These are phyloP conservation scores for Tetracentron sinense DNA, from an alignment of 164 flowering plant genomes.

Conservation along the genomic window DNA sequence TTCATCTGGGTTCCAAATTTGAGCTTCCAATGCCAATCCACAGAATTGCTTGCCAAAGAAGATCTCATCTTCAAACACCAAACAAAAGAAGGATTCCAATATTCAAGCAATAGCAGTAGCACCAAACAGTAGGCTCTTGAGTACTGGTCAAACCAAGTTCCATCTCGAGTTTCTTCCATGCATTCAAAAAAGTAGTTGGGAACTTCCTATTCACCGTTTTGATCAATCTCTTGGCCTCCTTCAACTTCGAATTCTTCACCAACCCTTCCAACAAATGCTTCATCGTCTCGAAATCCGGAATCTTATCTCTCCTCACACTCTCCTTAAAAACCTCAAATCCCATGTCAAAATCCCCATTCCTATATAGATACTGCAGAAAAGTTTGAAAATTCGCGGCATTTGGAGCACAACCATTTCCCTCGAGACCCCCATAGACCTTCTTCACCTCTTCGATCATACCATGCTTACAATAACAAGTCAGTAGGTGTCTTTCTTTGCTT, in stretches of 20 bases:
- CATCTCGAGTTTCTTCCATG: slow-evolving; percentile 63
- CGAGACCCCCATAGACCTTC: slow-evolving; percentile 53
- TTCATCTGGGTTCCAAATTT: too few species aligned
- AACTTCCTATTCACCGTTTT: slow-evolving; percentile 56
- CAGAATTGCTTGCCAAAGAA: too few species aligned
- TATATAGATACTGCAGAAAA: slow-evolving; percentile 42
- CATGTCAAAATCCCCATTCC: slow-evolving; percentile 35
- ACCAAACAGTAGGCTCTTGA: not conserved
- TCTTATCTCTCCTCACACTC: slow-evolving; percentile 52
- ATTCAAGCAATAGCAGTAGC: not conserved
- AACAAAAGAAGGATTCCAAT: too few species aligned
- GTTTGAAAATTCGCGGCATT: slow-evolving; percentile 77
- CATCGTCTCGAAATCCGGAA: slow-evolving; percentile 58
- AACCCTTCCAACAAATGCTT: slow-evolving; percentile 60
- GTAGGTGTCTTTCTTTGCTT: slow-evolving; percentile 23
- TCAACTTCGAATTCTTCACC: slow-evolving; percentile 39
- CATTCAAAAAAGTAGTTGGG: slow-evolving; percentile 46
- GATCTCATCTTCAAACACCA: too few species aligned
- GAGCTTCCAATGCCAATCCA: too few species aligned
- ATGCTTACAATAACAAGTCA: slow-evolving; percentile 51
- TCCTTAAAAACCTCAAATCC: slow-evolving; percentile 57
- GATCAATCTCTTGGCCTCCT: slow-evolving; percentile 54
- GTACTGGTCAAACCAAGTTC: slow-evolving; percentile 41
- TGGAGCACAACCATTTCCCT: slow-evolving; percentile 43
- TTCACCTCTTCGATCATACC: slow-evolving; percentile 65